Base-by-base conservation (phyloP, 2,329 filamentous ascomycete species). In the Xylariaceae sp. region DNA sequence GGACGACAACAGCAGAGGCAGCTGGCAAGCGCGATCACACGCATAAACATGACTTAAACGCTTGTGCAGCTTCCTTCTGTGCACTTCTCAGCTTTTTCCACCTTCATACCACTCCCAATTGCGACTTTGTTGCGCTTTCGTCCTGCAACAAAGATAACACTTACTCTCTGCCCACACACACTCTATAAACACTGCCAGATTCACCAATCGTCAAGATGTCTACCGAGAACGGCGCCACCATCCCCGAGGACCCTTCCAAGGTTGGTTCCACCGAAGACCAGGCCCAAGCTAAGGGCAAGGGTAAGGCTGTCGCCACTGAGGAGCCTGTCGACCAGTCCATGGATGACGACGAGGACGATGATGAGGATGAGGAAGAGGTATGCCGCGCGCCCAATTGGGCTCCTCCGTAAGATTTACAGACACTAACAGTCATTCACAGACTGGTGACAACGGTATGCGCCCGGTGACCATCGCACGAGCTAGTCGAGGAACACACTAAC, bases 281-380 rank as follows among this genome's bases (percentile, higher is more conserved):
- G 74, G 34, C 22, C 18, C 48, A 80, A 58, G 69, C 73, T 65
- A 95, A 95, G 77, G 88, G 87, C 68, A 95, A 95, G 76, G 89
- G 89, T 72, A 95, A 95, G 75, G 83, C 79, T 31, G 62, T 69
- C 31, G 77, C 79, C 37, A 62, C 71, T 38, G 66, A 69, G 52
- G 67, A 76, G 47, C 64, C 65, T 41, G 66, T 81, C 52, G 80
- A 85, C 54, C 68, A 79, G 59, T 74, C 75, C 60, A 86, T 89
- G 78, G 85, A 84, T 34, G 85, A 89, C 55, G 85, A 85, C 24
- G 79, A 89, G 2, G 85, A 87, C 22, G 80, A 90, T 31, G 85
- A 85, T 37, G 80, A 76, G 32, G 76, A 74, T 16, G 78, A 76
- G 42, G 70, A 71, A 17, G 67, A 78, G 53, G 79, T 78, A 65